phyloP scores from a whole-genome alignment of 352 stramenopile species.

The Phytophthora constricta region DNA sequence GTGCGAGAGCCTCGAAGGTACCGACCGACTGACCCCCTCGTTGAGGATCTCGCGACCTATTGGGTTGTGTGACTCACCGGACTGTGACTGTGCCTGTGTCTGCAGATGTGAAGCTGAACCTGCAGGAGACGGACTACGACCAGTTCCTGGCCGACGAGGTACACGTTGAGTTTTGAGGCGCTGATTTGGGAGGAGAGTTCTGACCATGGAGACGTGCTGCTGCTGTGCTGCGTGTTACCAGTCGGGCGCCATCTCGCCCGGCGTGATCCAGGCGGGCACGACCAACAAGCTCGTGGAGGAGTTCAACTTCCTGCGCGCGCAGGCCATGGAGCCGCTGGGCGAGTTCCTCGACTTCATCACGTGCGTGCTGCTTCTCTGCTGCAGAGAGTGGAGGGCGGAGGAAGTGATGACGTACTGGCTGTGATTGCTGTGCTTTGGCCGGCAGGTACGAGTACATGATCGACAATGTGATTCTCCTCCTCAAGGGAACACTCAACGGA shows the following conservation, averaged over 20 bases:
- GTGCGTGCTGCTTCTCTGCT: slow-evolving; percentile 53
- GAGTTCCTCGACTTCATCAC: slow-evolving; percentile 99
- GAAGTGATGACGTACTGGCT: not conserved
- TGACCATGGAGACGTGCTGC: too few relatives aligned
- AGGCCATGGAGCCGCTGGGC: slow-evolving; percentile 95
- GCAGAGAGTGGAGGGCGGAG: not conserved
- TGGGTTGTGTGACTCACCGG: too few relatives aligned
- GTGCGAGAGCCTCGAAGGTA: slow-evolving; percentile 92
- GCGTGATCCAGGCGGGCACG: slow-evolving; percentile 85
- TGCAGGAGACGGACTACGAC: slow-evolving; percentile 99
- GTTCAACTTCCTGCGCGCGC: slow-evolving; percentile 97
- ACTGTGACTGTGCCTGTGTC: too few relatives aligned
- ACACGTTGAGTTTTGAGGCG: slow-evolving; percentile 5
- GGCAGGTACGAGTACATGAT: slow-evolving; percentile 99
- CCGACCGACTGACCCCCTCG: too few relatives aligned
- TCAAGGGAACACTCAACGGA: slow-evolving; percentile 98
- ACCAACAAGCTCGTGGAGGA: slow-evolving; percentile 93
- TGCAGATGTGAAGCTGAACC: slow-evolving; percentile 93
- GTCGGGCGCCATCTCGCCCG: slow-evolving; percentile 71
- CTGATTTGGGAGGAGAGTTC: too few relatives aligned
- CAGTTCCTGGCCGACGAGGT: slow-evolving; percentile 96
- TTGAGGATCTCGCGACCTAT: too few relatives aligned
- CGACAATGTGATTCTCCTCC: slow-evolving; percentile 99
- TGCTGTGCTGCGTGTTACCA: slow-evolving; percentile 44
- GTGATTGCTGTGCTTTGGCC: not conserved